A percentile compares a stretch with the other conserved stretches of the same genome.
Evolutionary conservation across 2,329 filamentous ascomycete genomes (phyloP).

Genomic region (Pochonia chlamydosporia): DNA sequence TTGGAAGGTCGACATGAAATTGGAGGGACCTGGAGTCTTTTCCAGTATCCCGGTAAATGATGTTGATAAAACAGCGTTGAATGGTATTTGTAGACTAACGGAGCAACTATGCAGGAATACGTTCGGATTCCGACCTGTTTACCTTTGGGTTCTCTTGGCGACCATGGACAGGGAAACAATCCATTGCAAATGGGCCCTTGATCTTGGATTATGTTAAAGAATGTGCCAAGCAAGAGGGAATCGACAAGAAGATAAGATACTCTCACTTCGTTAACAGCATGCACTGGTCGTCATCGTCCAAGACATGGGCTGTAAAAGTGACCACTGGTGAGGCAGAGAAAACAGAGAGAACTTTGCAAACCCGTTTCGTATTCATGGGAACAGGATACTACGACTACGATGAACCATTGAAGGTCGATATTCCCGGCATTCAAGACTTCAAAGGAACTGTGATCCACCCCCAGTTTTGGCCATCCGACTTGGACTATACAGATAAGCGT

Average conservation of each 20-base stretch:
- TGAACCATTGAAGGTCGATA: slow-evolving; percentile 48
- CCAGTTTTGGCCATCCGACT: slow-evolving; percentile 65
- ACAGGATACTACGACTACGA: slow-evolving; percentile 65
- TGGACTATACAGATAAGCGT: slow-evolving; percentile 58
- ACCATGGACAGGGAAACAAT: slow-evolving; percentile 52
- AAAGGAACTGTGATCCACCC: slow-evolving; percentile 57
- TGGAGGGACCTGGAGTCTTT: slow-evolving; percentile 71
- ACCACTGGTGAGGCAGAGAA: slow-evolving; percentile 16
- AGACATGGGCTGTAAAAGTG: slow-evolving; percentile 46
- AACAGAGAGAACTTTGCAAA: slow-evolving; percentile 23
- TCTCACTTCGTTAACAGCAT: slow-evolving; percentile 38
- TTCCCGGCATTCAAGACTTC: slow-evolving; percentile 61
- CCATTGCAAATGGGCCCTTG: slow-evolving; percentile 41
- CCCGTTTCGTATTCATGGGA: slow-evolving; percentile 53
- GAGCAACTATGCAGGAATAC: slow-evolving; percentile 38
- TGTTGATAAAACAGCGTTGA: neutral
- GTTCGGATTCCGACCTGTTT: slow-evolving; percentile 54
- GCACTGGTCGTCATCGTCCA: slow-evolving; percentile 46
- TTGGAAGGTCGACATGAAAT: slow-evolving; percentile 58
- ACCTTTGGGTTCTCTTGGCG: slow-evolving; percentile 62
- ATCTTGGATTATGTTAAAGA: slow-evolving; percentile 47
- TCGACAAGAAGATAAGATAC: slow-evolving; percentile 38
- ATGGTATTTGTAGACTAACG: neutral
- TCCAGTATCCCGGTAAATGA: slow-evolving; percentile 54
- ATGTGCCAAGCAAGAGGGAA: slow-evolving; percentile 36